Evolutionary conservation across 495 filamentous ascomycete genomes (phyloP).

Genomic region (Podospora tetraspora): DNA sequence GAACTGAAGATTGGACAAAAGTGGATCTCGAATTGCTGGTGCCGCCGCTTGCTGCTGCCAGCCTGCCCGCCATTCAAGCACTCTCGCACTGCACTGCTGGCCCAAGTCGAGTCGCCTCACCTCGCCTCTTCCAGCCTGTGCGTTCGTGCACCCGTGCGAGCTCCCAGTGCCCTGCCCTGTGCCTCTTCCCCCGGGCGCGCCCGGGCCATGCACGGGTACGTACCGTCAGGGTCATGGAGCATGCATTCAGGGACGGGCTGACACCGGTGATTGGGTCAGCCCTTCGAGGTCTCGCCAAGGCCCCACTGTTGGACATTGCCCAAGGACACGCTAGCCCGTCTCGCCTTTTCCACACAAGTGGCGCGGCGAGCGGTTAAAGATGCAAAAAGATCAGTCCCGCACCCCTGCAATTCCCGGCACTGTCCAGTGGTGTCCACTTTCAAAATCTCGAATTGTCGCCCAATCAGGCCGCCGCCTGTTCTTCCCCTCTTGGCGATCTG

Average conservation of each 20-base stretch:
- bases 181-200: slow-evolving; percentile 1
- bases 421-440: not conserved
- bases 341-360: not conserved
- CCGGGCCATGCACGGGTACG: slow-evolving; percentile 10
- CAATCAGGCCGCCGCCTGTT: slow-evolving; percentile 3
- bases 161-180: not conserved
- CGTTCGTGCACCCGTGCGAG: not conserved
- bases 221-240: slow-evolving; percentile 6
- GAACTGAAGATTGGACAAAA: slow-evolving; percentile 30
- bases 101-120: no score
- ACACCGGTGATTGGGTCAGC: not conserved
- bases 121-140: no score
- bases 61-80: not conserved
- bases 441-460: slow-evolving; percentile 7
- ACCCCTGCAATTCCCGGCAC: not conserved
- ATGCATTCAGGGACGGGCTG: not conserved
- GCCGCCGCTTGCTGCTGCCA: not conserved
- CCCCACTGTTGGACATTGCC: not conserved
- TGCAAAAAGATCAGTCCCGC: not conserved
- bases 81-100: not conserved
- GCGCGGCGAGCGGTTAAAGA: slow-evolving; percentile 5
- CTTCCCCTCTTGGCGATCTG: slow-evolving; percentile 7
- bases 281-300: not conserved
- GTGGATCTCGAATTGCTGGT: slow-evolving; percentile 32
- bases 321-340: not conserved